A percentile compares a stretch with the other conserved stretches of the same genome.
phyloP scores from a whole-genome alignment of 2,329 filamentous ascomycete genomes.

The Ceratocystis alfenasii region DNA sequence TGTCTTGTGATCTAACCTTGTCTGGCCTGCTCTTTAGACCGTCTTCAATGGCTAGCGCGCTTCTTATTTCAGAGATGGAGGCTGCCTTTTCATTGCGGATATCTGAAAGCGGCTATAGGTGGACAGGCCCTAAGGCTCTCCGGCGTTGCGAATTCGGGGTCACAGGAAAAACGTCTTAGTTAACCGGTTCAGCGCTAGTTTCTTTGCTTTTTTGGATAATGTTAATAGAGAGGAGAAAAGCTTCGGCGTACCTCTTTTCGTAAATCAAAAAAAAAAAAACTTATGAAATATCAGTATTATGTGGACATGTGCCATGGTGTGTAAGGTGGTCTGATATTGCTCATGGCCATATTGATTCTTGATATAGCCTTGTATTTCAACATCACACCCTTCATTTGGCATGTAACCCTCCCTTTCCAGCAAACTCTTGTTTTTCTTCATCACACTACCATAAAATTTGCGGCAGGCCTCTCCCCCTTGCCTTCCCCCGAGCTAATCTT shows the following conservation, averaged over 20 bases:
- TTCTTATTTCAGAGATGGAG: background rate
- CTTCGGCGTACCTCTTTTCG: background rate
- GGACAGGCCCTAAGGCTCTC: background rate
- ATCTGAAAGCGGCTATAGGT: background rate
- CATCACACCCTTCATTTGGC: too few relatives aligned
- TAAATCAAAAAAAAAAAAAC: background rate
- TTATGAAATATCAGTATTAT: too few relatives aligned
- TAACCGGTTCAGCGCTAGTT: conserved; percentile 6
- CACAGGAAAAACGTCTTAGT: conserved; percentile 9
- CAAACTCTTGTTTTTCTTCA: background rate
- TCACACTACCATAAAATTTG: background rate
- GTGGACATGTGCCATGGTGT: too few relatives aligned
- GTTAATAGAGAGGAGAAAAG: background rate
- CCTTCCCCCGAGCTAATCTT: background rate
- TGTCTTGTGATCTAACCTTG: background rate
- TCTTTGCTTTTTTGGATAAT: background rate
- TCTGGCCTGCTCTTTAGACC: background rate
- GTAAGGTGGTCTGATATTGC: too few relatives aligned
- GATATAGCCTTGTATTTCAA: too few relatives aligned
- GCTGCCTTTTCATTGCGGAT: background rate
- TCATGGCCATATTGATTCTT: too few relatives aligned
- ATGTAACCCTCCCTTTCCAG: too few relatives aligned
- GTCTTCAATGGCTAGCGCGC: background rate
- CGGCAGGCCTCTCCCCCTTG: background rate
- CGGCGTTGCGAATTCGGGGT: conserved; percentile 9